phyloP scores from a whole-genome alignment of 257 asterid species.

The Oldenlandia corymbosa region DNA sequence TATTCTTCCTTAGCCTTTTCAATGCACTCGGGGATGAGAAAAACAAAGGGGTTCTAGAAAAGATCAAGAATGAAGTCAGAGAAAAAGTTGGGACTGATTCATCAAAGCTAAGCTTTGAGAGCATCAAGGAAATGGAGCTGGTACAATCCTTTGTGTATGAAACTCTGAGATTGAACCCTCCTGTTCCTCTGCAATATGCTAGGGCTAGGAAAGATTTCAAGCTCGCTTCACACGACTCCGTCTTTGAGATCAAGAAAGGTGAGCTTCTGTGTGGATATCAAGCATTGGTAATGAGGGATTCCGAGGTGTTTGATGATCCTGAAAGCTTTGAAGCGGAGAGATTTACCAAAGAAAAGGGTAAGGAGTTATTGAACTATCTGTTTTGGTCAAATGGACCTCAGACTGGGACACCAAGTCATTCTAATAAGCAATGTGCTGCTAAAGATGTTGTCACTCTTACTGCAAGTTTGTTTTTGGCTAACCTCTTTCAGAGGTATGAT shows the following conservation, averaged over 20 bases:
- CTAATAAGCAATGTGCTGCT: slow-evolving; percentile 79
- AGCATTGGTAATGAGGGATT: slow-evolving; percentile 66
- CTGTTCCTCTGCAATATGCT: slow-evolving; percentile 71
- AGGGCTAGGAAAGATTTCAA: slow-evolving; percentile 77
- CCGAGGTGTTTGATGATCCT: slow-evolving; percentile 61
- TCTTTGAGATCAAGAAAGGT: slow-evolving; percentile 78
- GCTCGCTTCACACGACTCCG: slow-evolving; percentile 44
- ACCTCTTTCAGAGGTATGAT: slow-evolving; percentile 74
- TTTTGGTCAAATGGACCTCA: slow-evolving; percentile 96
- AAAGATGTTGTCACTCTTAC: slow-evolving; percentile 58
- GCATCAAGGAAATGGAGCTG: slow-evolving; percentile 53
- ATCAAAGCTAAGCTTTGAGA: slow-evolving; percentile 38
- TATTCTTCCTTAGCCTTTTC: slow-evolving; percentile 39
- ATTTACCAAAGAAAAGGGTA: slow-evolving; percentile 51
- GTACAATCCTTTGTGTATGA: slow-evolving; percentile 74
- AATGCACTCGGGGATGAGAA: slow-evolving; percentile 38
- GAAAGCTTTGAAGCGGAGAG: slow-evolving; percentile 56
- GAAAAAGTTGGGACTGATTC: slow-evolving; percentile 24
- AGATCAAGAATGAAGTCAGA: slow-evolving; percentile 58
- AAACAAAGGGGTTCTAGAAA: slow-evolving; percentile 30
- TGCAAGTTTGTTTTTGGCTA: slow-evolving; percentile 63
- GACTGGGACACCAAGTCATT: slow-evolving; percentile 49
- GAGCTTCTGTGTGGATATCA: slow-evolving; percentile 79
- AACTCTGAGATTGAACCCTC: slow-evolving; percentile 64
- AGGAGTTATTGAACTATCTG: slow-evolving; percentile 49